Conservation (phyloP, 768 basidiomycete species). For the Kwoniella shandongensis region DNA sequence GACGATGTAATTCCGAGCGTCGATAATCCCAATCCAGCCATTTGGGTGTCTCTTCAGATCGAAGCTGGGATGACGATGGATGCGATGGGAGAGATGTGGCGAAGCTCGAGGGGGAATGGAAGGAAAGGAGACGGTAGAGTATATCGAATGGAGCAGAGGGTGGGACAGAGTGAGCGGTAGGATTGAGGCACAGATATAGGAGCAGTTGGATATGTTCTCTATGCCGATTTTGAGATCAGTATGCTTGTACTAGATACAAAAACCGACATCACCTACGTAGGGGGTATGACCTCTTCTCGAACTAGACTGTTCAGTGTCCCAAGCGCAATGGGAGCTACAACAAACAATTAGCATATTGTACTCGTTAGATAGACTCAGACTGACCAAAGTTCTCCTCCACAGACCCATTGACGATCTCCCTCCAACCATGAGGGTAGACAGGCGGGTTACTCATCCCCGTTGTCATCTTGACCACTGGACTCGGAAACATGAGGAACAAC, state of each 20-base stretch:
- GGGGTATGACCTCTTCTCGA: slow-evolving; percentile 18
- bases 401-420: slow-evolving; percentile 24
- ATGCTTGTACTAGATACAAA: no score
- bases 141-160: slow-evolving; percentile 4
- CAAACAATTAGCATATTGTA: background rate
- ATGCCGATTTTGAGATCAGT: background rate
- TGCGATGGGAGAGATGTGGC: slow-evolving; percentile 14
- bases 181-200: slow-evolving; percentile 24
- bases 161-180: slow-evolving; percentile 6
- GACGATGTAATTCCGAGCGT: slow-evolving; percentile 8
- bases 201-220: slow-evolving; percentile 37
- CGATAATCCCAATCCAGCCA: slow-evolving; percentile 17
- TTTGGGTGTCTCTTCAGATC: background rate
- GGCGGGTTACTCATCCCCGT: background rate
- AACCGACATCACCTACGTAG: slow-evolving; percentile 22
- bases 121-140: slow-evolving; percentile 13
- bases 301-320: slow-evolving; percentile 13
- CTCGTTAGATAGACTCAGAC: background rate
- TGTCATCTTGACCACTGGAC: no score
- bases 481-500: no score
- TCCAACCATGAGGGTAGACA: slow-evolving; percentile 18
- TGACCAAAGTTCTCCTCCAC: slow-evolving; percentile 30
- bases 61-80: slow-evolving; percentile 2
- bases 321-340: slow-evolving; percentile 20
- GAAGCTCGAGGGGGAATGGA: slow-evolving; percentile 17